Evolutionary conservation across 768 basidiomycete genomes (phyloP).

Genomic region (Mycena filopes): DNA sequence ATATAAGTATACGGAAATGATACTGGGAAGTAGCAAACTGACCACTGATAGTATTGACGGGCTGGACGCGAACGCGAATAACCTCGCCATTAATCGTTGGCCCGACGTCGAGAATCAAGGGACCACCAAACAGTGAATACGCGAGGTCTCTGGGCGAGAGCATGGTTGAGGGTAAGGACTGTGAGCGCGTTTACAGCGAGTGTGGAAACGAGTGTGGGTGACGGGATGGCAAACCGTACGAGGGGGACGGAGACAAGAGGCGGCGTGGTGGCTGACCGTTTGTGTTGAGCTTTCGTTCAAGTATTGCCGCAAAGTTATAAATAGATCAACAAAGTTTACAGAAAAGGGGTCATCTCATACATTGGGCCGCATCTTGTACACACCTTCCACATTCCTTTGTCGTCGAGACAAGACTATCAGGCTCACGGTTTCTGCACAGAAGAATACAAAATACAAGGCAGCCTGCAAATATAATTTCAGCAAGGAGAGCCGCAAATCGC

Average conservation of each 20-base stretch:
- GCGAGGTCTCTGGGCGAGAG: conserved; percentile 20
- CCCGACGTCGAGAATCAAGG: conserved; percentile 29
- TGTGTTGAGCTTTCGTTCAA: neutral
- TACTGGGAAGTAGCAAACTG: too few relatives aligned
- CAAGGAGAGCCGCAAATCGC: neutral
- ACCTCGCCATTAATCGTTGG: conserved; percentile 33
- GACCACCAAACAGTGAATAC: conserved; percentile 31
- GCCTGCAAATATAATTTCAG: conserved; percentile 16
- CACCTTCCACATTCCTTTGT: conserved; percentile 7
- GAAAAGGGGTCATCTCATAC: conserved; percentile 25
- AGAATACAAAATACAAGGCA: conserved; percentile 29
- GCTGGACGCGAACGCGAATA: conserved; percentile 31
- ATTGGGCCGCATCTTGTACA: conserved; percentile 16
- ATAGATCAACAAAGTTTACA: conserved; percentile 19
- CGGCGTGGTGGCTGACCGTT: conserved; percentile 21
- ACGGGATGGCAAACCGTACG: conserved; percentile 3
- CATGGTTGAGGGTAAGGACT: conserved; percentile 29
- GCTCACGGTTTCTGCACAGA: conserved; percentile 15
- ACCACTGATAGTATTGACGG: conserved; percentile 35
- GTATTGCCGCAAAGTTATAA: neutral
- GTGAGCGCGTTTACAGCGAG: conserved; percentile 24
- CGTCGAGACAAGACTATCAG: conserved; percentile 18
- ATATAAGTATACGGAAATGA: too few relatives aligned
- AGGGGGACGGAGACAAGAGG: conserved; percentile 16
- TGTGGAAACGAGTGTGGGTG: conserved; percentile 30